Conservation (phyloP, 306 rosid genomes). For the Vigna unguiculata region DNA sequence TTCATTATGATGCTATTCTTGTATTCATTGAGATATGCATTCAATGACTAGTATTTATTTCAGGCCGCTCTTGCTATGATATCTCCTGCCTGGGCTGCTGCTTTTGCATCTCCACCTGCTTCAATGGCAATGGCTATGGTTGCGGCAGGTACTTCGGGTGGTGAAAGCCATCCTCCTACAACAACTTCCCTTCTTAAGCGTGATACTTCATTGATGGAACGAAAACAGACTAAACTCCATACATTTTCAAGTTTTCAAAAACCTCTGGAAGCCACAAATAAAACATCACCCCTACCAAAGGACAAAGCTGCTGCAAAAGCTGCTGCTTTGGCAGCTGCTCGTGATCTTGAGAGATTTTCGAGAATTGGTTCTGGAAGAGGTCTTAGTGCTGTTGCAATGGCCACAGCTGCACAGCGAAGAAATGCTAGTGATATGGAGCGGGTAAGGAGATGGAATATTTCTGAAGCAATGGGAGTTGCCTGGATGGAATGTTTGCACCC, state of each 20-base stretch:
- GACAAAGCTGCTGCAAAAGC: slow-evolving; percentile 99
- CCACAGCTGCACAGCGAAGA: slow-evolving; percentile 97
- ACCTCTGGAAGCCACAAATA: slow-evolving; percentile 67
- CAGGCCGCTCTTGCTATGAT: slow-evolving; percentile 98
- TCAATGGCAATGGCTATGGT: slow-evolving; percentile 99
- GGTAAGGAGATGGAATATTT: slow-evolving; percentile 84
- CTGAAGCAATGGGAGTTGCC: slow-evolving; percentile 99
- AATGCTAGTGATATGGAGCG: slow-evolving; percentile 85
- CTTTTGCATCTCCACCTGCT: slow-evolving; percentile 99
- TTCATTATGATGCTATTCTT: no score
- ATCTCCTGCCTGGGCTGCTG: slow-evolving; percentile 99
- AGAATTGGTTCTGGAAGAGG: slow-evolving; percentile 99
- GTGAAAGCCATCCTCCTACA: slow-evolving; percentile 73
- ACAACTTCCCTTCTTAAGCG: slow-evolving; percentile 71
- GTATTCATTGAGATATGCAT: slow-evolving; percentile 14
- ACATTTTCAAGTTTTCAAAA: slow-evolving; percentile 96
- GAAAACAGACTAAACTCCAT: slow-evolving; percentile 78
- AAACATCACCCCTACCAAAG: slow-evolving; percentile 78
- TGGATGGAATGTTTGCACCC: slow-evolving; percentile 99
- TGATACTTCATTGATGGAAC: slow-evolving; percentile 83
- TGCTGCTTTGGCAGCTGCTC: slow-evolving; percentile 99
- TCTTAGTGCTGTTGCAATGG: slow-evolving; percentile 99
- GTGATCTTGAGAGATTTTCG: slow-evolving; percentile 87
- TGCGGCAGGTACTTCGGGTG: slow-evolving; percentile 98
- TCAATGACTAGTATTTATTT: slow-evolving; percentile 45